phyloP scores from a whole-genome alignment of 2,329 filamentous ascomycete species.

The Colletotrichum abscissum region DNA sequence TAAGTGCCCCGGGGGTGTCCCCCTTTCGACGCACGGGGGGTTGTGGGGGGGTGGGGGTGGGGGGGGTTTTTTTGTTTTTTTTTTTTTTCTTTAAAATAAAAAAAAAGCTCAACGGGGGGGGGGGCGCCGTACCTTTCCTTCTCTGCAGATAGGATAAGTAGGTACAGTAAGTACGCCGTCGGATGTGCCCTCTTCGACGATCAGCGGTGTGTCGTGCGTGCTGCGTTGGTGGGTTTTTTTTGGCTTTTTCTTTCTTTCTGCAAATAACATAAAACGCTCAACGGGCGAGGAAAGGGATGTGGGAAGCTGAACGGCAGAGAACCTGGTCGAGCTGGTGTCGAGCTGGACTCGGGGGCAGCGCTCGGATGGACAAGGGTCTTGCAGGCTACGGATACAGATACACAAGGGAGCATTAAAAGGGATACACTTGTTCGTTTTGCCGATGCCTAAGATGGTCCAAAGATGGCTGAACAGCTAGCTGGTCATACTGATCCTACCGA shows the following conservation, averaged over 20 bases:
- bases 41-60: too few relatives aligned
- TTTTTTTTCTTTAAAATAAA: too few relatives aligned
- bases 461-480: not conserved
- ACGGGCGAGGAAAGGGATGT: not conserved
- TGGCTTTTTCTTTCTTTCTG: not conserved
- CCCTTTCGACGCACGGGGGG: too few relatives aligned
- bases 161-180: not conserved
- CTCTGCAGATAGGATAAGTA: not conserved
- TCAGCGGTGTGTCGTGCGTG: conserved; percentile 18
- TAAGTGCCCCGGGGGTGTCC: too few relatives aligned
- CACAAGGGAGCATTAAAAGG: not conserved
- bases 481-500: not conserved
- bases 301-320: not conserved
- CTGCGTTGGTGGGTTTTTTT: not conserved
- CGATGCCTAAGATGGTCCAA: not conserved
- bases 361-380: not conserved
- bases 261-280: not conserved
- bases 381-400: not conserved
- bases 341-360: not conserved
- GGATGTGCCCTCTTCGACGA: not conserved
- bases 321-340: not conserved
- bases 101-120: too few relatives aligned
- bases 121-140: too few relatives aligned
- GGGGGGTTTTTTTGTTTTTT: too few relatives aligned
- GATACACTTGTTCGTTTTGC: not conserved